Conservation (phyloP, 768 basidiomycete species). For the Boletus subparvulus region DNA sequence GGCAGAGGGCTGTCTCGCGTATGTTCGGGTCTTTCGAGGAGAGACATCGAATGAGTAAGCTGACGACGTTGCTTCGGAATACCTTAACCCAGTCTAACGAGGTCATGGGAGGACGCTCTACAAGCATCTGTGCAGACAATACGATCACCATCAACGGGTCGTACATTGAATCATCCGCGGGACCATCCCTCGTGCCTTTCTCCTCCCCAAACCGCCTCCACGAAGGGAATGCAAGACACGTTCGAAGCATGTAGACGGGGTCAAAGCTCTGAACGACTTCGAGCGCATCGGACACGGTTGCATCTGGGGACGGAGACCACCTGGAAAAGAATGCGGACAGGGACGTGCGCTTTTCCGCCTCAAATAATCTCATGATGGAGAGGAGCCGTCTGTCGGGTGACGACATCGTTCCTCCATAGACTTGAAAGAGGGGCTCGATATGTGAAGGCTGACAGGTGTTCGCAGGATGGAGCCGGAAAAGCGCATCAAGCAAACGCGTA, state of each 20-base stretch:
- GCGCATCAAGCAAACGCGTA: conserved; percentile 53
- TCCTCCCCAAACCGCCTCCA: conserved; percentile 54
- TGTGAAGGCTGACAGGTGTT: conserved; percentile 88
- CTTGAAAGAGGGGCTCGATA: conserved; percentile 67
- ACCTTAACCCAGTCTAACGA: conserved; percentile 79
- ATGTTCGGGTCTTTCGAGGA: conserved; percentile 63
- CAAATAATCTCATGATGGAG: conserved; percentile 77
- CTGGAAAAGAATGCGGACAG: conserved; percentile 57
- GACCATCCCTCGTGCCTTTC: conserved; percentile 16
- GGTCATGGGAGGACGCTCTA: conserved; percentile 53
- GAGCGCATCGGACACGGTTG: conserved; percentile 46
- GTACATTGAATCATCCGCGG: conserved; percentile 51
- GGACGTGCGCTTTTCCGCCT: conserved; percentile 64
- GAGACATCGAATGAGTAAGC: conserved; percentile 69
- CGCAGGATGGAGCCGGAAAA: conserved; percentile 75
- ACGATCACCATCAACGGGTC: conserved; percentile 78
- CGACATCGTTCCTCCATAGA: conserved; percentile 77
- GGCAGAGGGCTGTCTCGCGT: conserved; percentile 59
- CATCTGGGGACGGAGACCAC: conserved; percentile 59
- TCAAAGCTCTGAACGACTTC: conserved; percentile 75
- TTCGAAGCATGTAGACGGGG: conserved; percentile 62
- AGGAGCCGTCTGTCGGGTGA: conserved; percentile 64
- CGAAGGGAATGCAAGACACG: conserved; percentile 68
- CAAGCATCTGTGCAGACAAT: conserved; percentile 65
- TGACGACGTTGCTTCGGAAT: conserved; percentile 75